A percentile compares a stretch with the other conserved stretches of the same genome.
Evolutionary conservation across 1,139 yeast species (phyloP).

Genomic region (Magnusiomyces sp.): DNA sequence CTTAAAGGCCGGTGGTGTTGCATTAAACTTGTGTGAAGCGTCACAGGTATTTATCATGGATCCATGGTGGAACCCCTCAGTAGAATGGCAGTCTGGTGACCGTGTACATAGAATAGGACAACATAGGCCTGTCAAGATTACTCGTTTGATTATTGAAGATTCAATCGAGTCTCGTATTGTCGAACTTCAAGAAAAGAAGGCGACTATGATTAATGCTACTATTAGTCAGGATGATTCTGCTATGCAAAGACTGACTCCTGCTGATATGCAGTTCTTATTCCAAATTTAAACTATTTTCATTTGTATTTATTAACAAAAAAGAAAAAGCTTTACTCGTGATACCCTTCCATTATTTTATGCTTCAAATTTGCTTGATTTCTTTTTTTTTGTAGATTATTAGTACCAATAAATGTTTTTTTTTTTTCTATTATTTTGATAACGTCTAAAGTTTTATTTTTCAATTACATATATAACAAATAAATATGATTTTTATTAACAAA

Average conservation of each 20-base stretch:
- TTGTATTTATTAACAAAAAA: too few relatives aligned
- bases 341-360: too few relatives aligned
- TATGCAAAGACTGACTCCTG: constrained; percentile 77
- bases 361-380: too few relatives aligned
- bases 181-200: constrained; percentile 93
- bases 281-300: too few relatives aligned
- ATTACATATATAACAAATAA: too few relatives aligned
- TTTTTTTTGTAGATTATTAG: too few relatives aligned
- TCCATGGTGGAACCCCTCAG: constrained; percentile 99
- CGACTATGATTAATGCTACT: constrained; percentile 95
- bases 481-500: too few relatives aligned
- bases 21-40: constrained; percentile 90
- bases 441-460: too few relatives aligned
- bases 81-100: constrained; percentile 97
- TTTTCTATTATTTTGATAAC: too few relatives aligned
- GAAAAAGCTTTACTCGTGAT: not conserved
- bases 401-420: too few relatives aligned
- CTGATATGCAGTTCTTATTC: constrained; percentile 87
- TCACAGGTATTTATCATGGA: constrained; percentile 91
- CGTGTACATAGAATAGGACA: constrained; percentile 97
- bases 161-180: constrained; percentile 94
- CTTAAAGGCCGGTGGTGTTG: constrained; percentile 97
- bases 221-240: constrained; percentile 89
- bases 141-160: constrained; percentile 88
- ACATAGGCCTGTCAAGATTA: constrained; percentile 86